Evolutionary conservation across 2,329 filamentous ascomycete genomes (phyloP).

Genomic region (Botrytis byssoidea): DNA sequence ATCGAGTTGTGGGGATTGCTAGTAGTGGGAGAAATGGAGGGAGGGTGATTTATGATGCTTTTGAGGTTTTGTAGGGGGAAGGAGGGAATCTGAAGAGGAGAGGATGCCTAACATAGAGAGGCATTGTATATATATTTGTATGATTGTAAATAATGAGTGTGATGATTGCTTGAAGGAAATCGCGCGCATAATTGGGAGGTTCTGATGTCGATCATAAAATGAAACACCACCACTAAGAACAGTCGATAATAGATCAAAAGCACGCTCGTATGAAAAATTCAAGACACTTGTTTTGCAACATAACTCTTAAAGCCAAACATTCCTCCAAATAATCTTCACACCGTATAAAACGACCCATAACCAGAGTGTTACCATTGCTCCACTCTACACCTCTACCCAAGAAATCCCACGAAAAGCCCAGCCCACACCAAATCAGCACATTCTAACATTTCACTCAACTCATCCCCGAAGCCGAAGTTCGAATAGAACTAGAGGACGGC

Average conservation of each 20-base stretch:
- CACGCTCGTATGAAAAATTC: background rate
- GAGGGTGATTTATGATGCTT: constrained; percentile 27
- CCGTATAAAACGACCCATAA: background rate
- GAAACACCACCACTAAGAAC: background rate
- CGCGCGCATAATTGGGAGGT: background rate
- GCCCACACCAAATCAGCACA: background rate
- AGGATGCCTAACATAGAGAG: background rate
- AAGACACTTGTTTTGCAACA: constrained; percentile 1
- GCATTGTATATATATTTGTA: background rate
- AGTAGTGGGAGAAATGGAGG: constrained; percentile 23
- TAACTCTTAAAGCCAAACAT: background rate
- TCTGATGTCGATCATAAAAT: background rate
- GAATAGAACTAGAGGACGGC: constrained; percentile 32
- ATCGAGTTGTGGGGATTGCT: constrained; percentile 23
- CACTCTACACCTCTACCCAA: background rate
- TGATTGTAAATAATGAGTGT: background rate
- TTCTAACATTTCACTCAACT: constrained; percentile 20
- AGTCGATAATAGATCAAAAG: background rate
- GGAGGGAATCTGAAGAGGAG: background rate
- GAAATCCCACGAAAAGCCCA: background rate
- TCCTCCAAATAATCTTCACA: background rate
- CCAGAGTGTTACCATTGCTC: background rate
- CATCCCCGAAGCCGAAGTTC: constrained; percentile 27
- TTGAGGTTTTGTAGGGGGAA: constrained; percentile 15
- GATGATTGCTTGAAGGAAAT: background rate